Evolutionary conservation across 2,329 filamentous ascomycete species (phyloP), one percentile per base, ranked within the genome.

Genomic region (Aspergillus vadensis): DNA sequence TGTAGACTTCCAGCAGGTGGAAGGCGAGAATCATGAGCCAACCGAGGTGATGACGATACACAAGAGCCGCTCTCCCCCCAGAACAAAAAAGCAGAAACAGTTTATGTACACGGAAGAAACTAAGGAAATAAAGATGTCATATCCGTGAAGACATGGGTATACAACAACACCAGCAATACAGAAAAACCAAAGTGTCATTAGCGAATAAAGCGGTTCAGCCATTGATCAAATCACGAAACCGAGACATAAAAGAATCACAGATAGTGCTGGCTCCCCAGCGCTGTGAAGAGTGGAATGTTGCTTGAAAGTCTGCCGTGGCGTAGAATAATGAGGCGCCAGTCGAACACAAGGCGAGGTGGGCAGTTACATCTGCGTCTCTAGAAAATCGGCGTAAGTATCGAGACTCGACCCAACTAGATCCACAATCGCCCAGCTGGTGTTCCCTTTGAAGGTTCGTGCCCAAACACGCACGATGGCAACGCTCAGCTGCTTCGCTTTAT

Each of bases 351-450:
- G 21, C 38, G 17, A 25, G 19, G 17, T 30, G 8, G 27, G n/a
- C 17, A 36, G 25, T 55, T 63, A 68, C 9, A 65, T 53, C 62
- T 68, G 69, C 38, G 67, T 65, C 63, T 80, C 79, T 44, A 81
- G 62, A 19, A 81, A 72, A 57, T 80, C 77, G 3, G 78, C 79
- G 68, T 81, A 81, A 15, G 78, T 74, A 67, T 81, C 78, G 53
- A 81, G 68, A 58, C 79, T 80, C 8, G 73, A 76, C 12, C 79
- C 79, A 43, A 81, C 77, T 55, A 81, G 68, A 55, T 81, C 79
- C 50, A 77, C 77, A 61, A 81, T 81, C 5, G 79, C 78, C 79
- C 77, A 80, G 64, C 79, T 81, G 8, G 79, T 81, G 59, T 81
- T 80, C 3, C 79, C 79, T 56, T 76, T 79, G 63, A 80, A 80